Evolutionary conservation across 202 grass and related monocot genomes (phyloP), one percentile per base, ranked within the genome.

Genomic region (Brachypodium distachyon): DNA sequence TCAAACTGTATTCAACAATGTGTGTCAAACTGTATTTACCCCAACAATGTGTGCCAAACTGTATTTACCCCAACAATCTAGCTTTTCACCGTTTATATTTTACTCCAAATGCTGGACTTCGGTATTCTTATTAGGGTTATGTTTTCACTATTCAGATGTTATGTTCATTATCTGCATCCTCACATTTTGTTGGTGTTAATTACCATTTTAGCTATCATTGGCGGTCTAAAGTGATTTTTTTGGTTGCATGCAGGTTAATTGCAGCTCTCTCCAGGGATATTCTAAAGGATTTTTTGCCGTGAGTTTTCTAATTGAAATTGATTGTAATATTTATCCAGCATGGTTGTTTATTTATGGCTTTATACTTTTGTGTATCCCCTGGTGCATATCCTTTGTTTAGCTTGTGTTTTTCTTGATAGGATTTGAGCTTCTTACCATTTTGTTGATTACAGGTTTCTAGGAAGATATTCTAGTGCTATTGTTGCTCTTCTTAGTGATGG

Each of bases 251-350:
- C 77, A 97, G 94, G 86, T 92, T 97, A 76, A 90, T 92, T 62
- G 75, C 94, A 33, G 86, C 87, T 88, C 82, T 97, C 10, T 91
- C 94, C 13, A 88, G 91, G 82, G 94, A 97, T 86, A 85, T 92
- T 70, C 67, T 97, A 36, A 88, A 94, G 51, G 84, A 94, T 7
- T 97, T 97, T 83, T 71, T 90, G 72, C 89, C 84, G 94, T 97
- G 79, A 88, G 94, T 92, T 77, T 72, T 61, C 64, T 54, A 77
- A 60, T 82, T 85, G 13, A 54, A 81, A 53, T 75, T 48, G 82
- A 25, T 26, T 73, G 34, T 41, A 49, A 23, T 62, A 4, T 62
- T 47, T 47, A 36, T 33, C 27, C 13, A 59, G 8, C 67, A 61
- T 81, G 27, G 12, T 61, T 59, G 57, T 76, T 83, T 16, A 34